phyloP scores from a whole-genome alignment of 73 alveolate species.

The Paramecium primaurelia region DNA sequence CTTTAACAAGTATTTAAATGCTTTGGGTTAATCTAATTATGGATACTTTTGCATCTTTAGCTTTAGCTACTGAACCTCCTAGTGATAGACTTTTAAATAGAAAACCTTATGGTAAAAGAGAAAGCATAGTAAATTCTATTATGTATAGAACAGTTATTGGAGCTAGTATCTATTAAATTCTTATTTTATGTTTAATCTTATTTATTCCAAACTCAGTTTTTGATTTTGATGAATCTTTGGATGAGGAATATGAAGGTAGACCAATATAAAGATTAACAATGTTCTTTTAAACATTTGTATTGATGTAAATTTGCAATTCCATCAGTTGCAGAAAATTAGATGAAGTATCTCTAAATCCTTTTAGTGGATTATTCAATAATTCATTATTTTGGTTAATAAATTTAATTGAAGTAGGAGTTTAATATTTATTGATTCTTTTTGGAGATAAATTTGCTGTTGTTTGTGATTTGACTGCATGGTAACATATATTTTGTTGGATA shows the following conservation, averaged over 20 bases:
- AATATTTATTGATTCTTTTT: background rate
- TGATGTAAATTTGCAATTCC: slow-evolving; percentile 86
- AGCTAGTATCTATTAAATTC: slow-evolving; percentile 47
- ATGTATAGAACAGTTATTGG: slow-evolving; percentile 75
- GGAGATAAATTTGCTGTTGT: background rate
- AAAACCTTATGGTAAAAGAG: slow-evolving; percentile 67
- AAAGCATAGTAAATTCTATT: slow-evolving; percentile 70
- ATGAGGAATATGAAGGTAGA: slow-evolving; percentile 18
- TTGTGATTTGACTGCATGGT: background rate
- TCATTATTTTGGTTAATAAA: slow-evolving; percentile 57
- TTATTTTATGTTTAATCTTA: background rate
- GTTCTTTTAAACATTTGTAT: slow-evolving; percentile 84
- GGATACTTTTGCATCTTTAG: slow-evolving; percentile 93
- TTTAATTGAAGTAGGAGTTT: background rate
- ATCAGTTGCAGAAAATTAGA: slow-evolving; percentile 80
- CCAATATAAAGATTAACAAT: slow-evolving; percentile 54
- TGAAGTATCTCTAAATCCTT: slow-evolving; percentile 68
- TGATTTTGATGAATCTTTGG: background rate
- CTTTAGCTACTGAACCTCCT: slow-evolving; percentile 91
- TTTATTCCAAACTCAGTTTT: background rate
- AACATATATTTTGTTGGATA: background rate
- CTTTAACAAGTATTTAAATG: slow-evolving; percentile 87
- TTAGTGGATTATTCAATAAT: slow-evolving; percentile 72
- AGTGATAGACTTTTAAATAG: slow-evolving; percentile 65
- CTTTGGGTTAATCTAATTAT: slow-evolving; percentile 84